Base-by-base conservation (phyloP, 2,329 filamentous ascomycete genomes). In the Aspergillus texensis region DNA sequence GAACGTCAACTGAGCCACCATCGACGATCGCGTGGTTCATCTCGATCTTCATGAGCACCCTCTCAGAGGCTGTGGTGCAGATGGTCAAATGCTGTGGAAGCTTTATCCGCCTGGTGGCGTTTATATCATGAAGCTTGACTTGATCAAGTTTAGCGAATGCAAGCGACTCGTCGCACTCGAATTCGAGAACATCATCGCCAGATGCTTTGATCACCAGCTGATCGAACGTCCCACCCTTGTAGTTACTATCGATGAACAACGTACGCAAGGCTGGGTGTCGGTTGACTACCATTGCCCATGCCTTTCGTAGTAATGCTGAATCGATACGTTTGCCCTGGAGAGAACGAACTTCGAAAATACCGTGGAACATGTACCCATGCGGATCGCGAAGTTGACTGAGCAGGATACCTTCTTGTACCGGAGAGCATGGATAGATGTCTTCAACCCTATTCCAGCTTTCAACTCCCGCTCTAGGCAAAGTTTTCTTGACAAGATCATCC, bases 11-110 rank as follows among this genome's bases (percentile, higher is more conserved):
- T 12, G 77, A 78, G 8, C 70, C 72, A 32, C 75, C 77, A 39
- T 79, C 77, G 8, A 78, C 76, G 30, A 79, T 72, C 9, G 76
- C 74, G 61, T 79, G 77, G 54, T 77, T 78, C 34, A 79, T 77
- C 61, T 78, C 76, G 9, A 79, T 62, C 57, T 78, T 78, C 41
- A 78, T 63, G 0, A 78, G 60, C 0, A 79, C 70, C 5, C 71
- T 67, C 2, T 73, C 75, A 43, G 65, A 68, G 9, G 67, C 57
- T 4, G 74, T 75, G 34, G 68, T 72, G 64, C 76, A 79, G 12
- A 80, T 65, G 1, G 72, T 74, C 14, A 79, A 32, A 48, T 78
- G 75, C 24, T 80, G 77, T 1, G 73, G 73, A 16, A 75, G 68
- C 34, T 72, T 75, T 5, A 64, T 64, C n/a, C 65, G 67, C 4